Evolutionary conservation across 371 early-diverging fungal species (phyloP).

Genomic region (Mortierella sp.): DNA sequence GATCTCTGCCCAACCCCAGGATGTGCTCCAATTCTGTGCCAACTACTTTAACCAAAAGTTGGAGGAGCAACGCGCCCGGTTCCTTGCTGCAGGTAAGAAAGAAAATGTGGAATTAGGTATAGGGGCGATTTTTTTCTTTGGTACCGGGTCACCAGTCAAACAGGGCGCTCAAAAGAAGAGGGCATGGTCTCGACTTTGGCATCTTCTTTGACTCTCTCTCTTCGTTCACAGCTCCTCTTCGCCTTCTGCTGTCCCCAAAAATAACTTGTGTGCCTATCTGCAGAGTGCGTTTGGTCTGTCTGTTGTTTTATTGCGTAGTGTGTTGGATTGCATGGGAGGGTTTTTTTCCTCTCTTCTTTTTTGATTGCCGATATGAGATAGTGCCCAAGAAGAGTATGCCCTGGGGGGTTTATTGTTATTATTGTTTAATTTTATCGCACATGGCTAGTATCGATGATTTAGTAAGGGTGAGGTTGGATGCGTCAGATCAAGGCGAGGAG

Average conservation of each 20-base stretch:
- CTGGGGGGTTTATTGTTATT: too few relatives aligned
- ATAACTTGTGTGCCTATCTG: background rate
- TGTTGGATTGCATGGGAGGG: conserved; percentile 4
- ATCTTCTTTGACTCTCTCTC: too few relatives aligned
- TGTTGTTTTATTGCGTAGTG: too few relatives aligned
- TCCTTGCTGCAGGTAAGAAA: conserved; percentile 58
- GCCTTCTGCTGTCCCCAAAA: background rate
- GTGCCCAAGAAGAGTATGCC: too few relatives aligned
- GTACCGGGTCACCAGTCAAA: too few relatives aligned
- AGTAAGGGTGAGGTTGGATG: conserved; percentile 2
- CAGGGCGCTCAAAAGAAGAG: too few relatives aligned
- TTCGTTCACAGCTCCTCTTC: too few relatives aligned
- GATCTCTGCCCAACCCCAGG: conserved; percentile 72
- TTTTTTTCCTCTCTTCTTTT: conserved; percentile 3
- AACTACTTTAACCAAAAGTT: conserved; percentile 86
- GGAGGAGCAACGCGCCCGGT: conserved; percentile 71
- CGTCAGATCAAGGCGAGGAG: conserved; percentile 3
- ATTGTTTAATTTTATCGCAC: too few relatives aligned
- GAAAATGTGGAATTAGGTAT: too few relatives aligned
- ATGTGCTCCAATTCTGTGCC: conserved; percentile 92
- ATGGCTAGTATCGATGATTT: background rate
- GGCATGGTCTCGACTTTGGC: too few relatives aligned
- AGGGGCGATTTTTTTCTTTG: too few relatives aligned
- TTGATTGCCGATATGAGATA: background rate
- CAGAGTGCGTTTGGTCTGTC: too few relatives aligned